phyloP scores from a whole-genome alignment of 1,139 yeast genomes.

The Pichia terricola region DNA sequence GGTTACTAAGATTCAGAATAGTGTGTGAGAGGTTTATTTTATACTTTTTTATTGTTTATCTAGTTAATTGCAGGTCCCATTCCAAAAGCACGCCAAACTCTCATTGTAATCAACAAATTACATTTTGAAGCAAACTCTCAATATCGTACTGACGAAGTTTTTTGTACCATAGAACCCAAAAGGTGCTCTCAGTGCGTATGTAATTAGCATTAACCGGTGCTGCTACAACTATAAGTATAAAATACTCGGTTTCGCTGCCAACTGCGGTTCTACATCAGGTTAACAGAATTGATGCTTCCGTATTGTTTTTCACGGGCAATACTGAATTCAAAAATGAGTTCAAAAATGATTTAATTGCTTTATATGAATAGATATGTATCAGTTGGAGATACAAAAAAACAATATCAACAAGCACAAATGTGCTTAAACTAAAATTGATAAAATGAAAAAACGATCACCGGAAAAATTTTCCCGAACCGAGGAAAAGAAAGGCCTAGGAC shows the following conservation, averaged over 20 bases:
- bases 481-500: no score
- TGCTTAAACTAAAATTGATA: no score
- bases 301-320: no score
- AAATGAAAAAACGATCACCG: no score
- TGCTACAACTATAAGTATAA: constrained; percentile 45
- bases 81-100: constrained; percentile 38
- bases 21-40: no score
- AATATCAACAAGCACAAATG: no score
- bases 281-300: constrained; percentile 38
- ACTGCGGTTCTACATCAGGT: constrained; percentile 57
- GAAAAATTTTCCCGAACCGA: no score
- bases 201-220: constrained; percentile 54
- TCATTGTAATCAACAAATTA: constrained; percentile 39
- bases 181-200: constrained; percentile 53
- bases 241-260: constrained; percentile 47
- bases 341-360: no score
- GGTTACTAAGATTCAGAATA: constrained; percentile 19
- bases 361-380: no score
- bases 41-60: no score
- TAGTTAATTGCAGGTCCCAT: constrained; percentile 46
- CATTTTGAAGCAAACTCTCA: constrained; percentile 22
- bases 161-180: constrained; percentile 47
- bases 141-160: constrained; percentile 44
- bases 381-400: no score
- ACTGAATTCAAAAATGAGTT: no score